Evolutionary conservation across 805 yeast genomes (phyloP).

Genomic region (Kregervanrija pseudodelftensis): DNA sequence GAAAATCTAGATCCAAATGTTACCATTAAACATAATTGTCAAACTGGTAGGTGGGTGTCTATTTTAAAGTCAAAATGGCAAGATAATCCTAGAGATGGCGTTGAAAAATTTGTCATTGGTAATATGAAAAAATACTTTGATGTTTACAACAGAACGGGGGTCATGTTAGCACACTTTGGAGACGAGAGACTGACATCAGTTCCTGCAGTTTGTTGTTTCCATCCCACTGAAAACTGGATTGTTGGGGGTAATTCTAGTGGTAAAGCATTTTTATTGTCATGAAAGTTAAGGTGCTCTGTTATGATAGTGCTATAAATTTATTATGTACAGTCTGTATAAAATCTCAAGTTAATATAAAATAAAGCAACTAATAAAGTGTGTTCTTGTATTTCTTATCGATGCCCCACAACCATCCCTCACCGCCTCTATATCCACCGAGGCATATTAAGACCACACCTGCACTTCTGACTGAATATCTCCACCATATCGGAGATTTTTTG

Average conservation of each 20-base stretch:
- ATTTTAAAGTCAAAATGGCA: slow-evolving; percentile 90
- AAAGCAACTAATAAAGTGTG: not conserved
- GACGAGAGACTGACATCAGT: slow-evolving; percentile 67
- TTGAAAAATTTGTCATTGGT: slow-evolving; percentile 82
- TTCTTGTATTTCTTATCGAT: slow-evolving; percentile 24
- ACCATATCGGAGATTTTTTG: slow-evolving; percentile 48
- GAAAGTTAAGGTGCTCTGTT: not conserved
- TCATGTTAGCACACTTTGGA: slow-evolving; percentile 67
- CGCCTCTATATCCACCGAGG: slow-evolving; percentile 56
- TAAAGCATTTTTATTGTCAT: slow-evolving; percentile 56
- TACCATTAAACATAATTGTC: slow-evolving; percentile 81
- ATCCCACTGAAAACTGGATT: slow-evolving; percentile 82
- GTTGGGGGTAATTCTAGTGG: slow-evolving; percentile 96
- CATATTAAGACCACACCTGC: slow-evolving; percentile 48
- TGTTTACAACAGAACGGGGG: slow-evolving; percentile 69
- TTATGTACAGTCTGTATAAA: not conserved
- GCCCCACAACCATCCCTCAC: slow-evolving; percentile 55
- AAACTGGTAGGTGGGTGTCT: slow-evolving; percentile 95
- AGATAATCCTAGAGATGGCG: slow-evolving; percentile 54
- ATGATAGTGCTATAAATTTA: not conserved
- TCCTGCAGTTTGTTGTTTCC: slow-evolving; percentile 83
- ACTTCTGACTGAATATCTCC: slow-evolving; percentile 47
- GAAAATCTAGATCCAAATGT: slow-evolving; percentile 50
- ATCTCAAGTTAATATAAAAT: slow-evolving; percentile 1
- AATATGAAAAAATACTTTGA: slow-evolving; percentile 90